Conservation (phyloP, 352 stramenopile species). For the Phytopythium sindhum region DNA sequence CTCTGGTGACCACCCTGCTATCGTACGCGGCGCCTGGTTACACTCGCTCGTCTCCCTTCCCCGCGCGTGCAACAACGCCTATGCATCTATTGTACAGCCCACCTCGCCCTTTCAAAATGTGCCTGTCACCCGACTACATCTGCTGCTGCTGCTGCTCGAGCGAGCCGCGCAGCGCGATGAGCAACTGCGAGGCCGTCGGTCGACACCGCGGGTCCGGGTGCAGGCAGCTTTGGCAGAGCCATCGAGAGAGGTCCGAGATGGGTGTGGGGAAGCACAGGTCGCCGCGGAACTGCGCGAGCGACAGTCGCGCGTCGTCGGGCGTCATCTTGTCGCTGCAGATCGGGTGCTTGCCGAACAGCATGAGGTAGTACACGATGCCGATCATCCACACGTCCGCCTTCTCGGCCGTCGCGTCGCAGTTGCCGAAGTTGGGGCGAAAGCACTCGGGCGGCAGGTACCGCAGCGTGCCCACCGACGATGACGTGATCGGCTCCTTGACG, state of each 20-base stretch:
- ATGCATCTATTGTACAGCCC: slow-evolving; percentile 51
- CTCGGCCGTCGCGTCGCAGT: slow-evolving; percentile 64
- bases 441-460: slow-evolving; percentile 76
- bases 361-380: slow-evolving; percentile 71
- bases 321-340: slow-evolving; percentile 61
- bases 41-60: neutral
- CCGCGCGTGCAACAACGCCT: slow-evolving; percentile 13
- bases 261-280: slow-evolving; percentile 35
- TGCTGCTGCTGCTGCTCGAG: slow-evolving; percentile 23
- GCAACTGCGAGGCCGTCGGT: slow-evolving; percentile 55
- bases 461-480: slow-evolving; percentile 66
- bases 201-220: slow-evolving; percentile 62
- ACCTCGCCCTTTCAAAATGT: slow-evolving; percentile 26
- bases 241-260: slow-evolving; percentile 53
- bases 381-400: slow-evolving; percentile 86
- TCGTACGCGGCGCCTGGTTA: slow-evolving; percentile 4
- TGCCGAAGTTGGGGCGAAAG: slow-evolving; percentile 46
- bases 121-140: slow-evolving; percentile 20
- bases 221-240: slow-evolving; percentile 69
- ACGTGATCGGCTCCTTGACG: slow-evolving; percentile 49
- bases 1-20: neutral
- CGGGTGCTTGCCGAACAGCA: slow-evolving; percentile 75
- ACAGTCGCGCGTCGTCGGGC: slow-evolving; percentile 40
- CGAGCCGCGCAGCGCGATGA: slow-evolving; percentile 47
- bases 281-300: slow-evolving; percentile 27